A percentile compares a stretch with the other conserved stretches of the same genome.
Evolutionary conservation across 768 basidiomycete species (phyloP).

Genomic region (Suillus brevipes): DNA sequence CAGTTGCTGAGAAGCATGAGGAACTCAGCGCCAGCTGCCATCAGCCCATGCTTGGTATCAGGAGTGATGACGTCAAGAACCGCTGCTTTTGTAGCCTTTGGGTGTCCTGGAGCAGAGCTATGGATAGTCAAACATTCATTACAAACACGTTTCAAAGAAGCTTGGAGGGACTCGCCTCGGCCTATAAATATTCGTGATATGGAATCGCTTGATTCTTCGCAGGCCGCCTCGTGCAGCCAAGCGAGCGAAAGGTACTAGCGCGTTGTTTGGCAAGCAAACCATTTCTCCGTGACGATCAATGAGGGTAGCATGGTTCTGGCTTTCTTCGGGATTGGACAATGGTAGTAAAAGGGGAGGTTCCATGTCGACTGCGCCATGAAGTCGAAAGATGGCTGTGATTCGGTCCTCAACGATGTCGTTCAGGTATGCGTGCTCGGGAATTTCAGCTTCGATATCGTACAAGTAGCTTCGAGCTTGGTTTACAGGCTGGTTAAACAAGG

Average conservation of each 20-base stretch:
- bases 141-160: conserved; percentile 8
- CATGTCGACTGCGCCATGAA: conserved; percentile 89
- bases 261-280: conserved; percentile 70
- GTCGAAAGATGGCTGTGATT: conserved; percentile 72
- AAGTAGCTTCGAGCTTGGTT: conserved; percentile 65
- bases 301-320: conserved; percentile 65
- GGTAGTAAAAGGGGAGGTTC: conserved; percentile 86
- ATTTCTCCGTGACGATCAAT: conserved; percentile 82
- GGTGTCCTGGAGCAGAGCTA: conserved; percentile 72
- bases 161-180: conserved; percentile 50
- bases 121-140: conserved; percentile 7
- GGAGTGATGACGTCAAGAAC: conserved; percentile 84
- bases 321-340: conserved; percentile 59
- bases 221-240: conserved; percentile 68
- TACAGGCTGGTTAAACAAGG: conserved; percentile 74
- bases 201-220: conserved; percentile 80
- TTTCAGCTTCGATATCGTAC: conserved; percentile 71
- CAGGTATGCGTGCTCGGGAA: conserved; percentile 68
- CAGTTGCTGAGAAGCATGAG: conserved; percentile 68
- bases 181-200: conserved; percentile 71
- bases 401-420: conserved; percentile 78
- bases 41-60: conserved; percentile 60
- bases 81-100: conserved; percentile 69
- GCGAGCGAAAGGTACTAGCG: conserved; percentile 77
- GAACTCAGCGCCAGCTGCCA: conserved; percentile 73